A percentile compares a stretch with the other conserved stretches of the same genome.
These are phyloP conservation scores for Senna tora DNA, from an alignment of 306 rosid species.

Conservation along the genomic window DNA sequence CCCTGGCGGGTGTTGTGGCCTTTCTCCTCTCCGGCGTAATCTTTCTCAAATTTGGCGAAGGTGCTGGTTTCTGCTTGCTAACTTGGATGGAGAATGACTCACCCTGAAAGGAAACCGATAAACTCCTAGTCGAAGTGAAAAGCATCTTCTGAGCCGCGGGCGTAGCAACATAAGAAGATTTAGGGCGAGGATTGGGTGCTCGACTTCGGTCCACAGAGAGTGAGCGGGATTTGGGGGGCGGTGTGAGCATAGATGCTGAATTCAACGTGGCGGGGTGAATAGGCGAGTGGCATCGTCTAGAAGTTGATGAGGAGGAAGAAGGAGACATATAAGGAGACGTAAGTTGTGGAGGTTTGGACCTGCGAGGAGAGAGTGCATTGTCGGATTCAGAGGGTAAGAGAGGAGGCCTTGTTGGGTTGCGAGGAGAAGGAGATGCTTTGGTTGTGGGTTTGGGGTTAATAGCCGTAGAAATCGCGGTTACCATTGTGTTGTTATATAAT, in stretches of 20 bases:
- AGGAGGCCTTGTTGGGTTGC: conserved; percentile 54
- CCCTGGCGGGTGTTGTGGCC: conserved; percentile 47
- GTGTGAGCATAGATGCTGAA: conserved; percentile 42
- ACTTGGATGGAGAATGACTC: conserved; percentile 87
- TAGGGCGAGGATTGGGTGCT: conserved; percentile 58
- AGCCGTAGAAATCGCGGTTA: conserved; percentile 71
- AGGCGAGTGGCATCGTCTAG: conserved; percentile 71
- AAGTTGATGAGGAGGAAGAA: conserved; percentile 48
- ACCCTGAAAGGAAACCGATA: conserved; percentile 91
- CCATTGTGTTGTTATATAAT: conserved; percentile 50
- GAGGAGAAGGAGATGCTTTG: conserved; percentile 45
- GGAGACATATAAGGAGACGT: conserved; percentile 83
- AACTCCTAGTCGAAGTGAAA: conserved; percentile 80
- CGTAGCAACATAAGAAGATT: conserved; percentile 49
- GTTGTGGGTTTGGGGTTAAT: conserved; percentile 53
- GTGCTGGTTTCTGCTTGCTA: conserved; percentile 67
- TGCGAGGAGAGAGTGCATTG: conserved; percentile 62
- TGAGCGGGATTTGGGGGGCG: conserved; percentile 48
- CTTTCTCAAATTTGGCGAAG: conserved; percentile 60
- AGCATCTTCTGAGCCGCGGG: conserved; percentile 76
- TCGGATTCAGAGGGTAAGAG: conserved; percentile 68
- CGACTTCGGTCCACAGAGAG: conserved; percentile 67
- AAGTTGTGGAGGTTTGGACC: conserved; percentile 67
- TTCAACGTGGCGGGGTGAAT: conserved; percentile 51
- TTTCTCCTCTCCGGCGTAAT: conserved; percentile 83